Evolutionary conservation across 306 rosid genomes (phyloP).

Genomic region (Castanospermum australe): DNA sequence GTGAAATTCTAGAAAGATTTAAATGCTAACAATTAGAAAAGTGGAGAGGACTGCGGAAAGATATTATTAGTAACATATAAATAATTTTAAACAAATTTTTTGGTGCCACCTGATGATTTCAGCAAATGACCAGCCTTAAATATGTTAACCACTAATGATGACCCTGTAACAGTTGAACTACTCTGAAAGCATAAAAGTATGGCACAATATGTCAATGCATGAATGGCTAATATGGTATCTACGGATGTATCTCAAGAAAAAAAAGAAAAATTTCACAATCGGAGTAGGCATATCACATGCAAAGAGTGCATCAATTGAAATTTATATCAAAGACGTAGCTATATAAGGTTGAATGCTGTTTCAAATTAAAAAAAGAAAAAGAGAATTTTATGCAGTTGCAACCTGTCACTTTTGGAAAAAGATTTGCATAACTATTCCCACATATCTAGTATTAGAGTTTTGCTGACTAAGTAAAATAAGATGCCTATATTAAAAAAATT

Average conservation of each 20-base stretch:
- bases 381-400: neutral
- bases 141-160: neutral
- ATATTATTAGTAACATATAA: neutral
- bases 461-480: neutral
- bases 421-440: neutral
- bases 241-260: neutral
- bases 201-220: neutral
- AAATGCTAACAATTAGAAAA: neutral
- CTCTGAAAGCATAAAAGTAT: neutral
- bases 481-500: neutral
- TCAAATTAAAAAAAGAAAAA: neutral
- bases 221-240: neutral
- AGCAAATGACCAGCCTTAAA: neutral
- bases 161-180: neutral
- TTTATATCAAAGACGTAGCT: neutral
- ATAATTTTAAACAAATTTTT: neutral
- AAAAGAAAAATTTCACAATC: neutral
- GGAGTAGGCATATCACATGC: neutral
- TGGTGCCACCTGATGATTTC: neutral
- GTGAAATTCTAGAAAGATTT: conserved; percentile 3
- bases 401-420: neutral
- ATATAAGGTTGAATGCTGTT: neutral
- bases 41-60: neutral
- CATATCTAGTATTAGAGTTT: neutral
- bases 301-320: neutral